Percentiles rank a stretch among this genome's conserved stretches.
These are phyloP conservation scores for Saccharum spontaneum DNA, from an alignment of 176 grass and related monocot species.

Conservation along the genomic window DNA sequence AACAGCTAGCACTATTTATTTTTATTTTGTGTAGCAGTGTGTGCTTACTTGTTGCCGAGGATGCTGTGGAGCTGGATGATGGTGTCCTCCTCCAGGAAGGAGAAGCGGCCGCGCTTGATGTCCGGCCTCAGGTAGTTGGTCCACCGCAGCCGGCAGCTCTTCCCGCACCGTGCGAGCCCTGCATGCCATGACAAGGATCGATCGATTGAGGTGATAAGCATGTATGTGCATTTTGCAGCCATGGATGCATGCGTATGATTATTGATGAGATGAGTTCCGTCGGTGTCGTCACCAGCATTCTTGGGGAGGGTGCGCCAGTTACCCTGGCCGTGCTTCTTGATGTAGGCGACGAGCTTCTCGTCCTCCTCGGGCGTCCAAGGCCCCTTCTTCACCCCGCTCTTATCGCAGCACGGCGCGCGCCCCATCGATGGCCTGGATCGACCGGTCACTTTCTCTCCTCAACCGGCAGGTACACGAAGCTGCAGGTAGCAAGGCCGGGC, in stretches of 20 bases:
- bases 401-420: no score
- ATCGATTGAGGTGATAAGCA: no score
- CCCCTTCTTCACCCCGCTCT: conserved; percentile 45
- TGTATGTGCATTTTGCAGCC: no score
- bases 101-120: conserved; percentile 95
- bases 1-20: no score
- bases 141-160: conserved; percentile 97
- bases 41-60: conserved; percentile 93
- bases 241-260: no score
- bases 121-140: conserved; percentile 92
- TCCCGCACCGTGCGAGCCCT: conserved; percentile 88
- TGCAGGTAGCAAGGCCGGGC: no score
- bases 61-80: conserved; percentile 97
- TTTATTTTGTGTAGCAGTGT: no score
- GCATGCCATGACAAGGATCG: neutral
- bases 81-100: conserved; percentile 97
- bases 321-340: conserved; percentile 58
- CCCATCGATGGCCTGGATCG: no score
- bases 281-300: no score
- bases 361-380: conserved; percentile 86
- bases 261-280: no score
- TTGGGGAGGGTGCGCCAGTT: conserved; percentile 50
- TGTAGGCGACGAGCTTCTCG: conserved; percentile 63
- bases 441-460: no score
- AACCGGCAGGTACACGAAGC: no score